Evolutionary conservation across 768 basidiomycete genomes (phyloP).

Genomic region (Rhodotorula graminis): DNA sequence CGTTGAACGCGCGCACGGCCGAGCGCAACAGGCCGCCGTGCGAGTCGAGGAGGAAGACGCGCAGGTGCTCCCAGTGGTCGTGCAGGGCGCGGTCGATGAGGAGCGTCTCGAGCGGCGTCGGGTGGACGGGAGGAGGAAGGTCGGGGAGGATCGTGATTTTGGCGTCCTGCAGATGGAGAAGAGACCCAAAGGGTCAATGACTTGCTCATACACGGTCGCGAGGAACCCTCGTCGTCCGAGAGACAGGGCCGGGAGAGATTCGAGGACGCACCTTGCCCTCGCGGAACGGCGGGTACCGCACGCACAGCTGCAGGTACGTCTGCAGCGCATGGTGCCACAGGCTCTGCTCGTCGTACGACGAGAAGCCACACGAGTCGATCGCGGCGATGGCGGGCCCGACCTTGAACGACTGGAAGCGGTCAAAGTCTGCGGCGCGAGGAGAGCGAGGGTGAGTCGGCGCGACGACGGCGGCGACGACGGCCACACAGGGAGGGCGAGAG

Average conservation of each 20-base stretch:
- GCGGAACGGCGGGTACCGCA: slow-evolving; percentile 22
- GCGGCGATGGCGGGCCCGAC: slow-evolving; percentile 21
- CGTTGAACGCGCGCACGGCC: slow-evolving; percentile 23
- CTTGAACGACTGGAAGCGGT: slow-evolving; percentile 17
- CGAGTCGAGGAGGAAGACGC: slow-evolving; percentile 21
- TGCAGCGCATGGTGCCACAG: slow-evolving; percentile 30
- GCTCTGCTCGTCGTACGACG: slow-evolving; percentile 17
- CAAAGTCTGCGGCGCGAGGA: slow-evolving; percentile 5
- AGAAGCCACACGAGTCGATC: slow-evolving; percentile 14
- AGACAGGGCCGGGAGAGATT: too few relatives aligned
- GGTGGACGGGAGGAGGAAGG: slow-evolving; percentile 17
- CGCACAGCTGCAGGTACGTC: slow-evolving; percentile 28
- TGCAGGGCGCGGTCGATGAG: slow-evolving; percentile 23
- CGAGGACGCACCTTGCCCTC: slow-evolving; percentile 15
- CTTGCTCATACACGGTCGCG: too few relatives aligned
- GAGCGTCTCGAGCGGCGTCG: slow-evolving; percentile 17
- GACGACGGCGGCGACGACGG: not conserved
- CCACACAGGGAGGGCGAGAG: not conserved
- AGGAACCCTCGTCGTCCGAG: too few relatives aligned
- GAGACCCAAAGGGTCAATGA: too few relatives aligned
- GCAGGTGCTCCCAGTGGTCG: slow-evolving; percentile 28
- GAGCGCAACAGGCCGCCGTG: slow-evolving; percentile 30
- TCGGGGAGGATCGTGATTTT: slow-evolving; percentile 21
- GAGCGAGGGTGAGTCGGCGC: not conserved
- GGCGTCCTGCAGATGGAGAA: slow-evolving; percentile 11